These are phyloP conservation scores for Fusarium agapanthi DNA, from an alignment of 2,329 filamentous ascomycete genomes.

Conservation along the genomic window DNA sequence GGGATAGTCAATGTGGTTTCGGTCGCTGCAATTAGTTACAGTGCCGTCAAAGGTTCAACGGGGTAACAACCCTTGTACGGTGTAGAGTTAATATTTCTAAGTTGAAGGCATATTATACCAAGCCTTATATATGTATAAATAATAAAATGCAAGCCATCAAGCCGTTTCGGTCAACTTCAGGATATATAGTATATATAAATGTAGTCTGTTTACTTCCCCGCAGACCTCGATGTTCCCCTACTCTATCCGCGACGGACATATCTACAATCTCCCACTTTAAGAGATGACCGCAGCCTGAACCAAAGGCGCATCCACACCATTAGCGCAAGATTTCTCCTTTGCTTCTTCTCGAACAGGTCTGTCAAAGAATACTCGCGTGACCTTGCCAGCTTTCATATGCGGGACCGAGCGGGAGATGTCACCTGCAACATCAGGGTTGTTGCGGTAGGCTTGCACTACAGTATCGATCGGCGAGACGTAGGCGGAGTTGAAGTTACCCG, in stretches of 20 bases:
- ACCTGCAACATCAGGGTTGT: not conserved
- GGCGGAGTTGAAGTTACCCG: not conserved
- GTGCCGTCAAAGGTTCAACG: not conserved
- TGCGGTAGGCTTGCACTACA: not conserved
- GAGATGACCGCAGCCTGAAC: not conserved
- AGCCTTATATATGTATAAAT: too few relatives aligned
- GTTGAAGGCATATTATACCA: not conserved
- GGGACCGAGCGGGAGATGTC: not conserved
- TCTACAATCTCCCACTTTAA: not conserved
- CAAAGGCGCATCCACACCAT: not conserved
- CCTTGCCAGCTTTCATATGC: not conserved
- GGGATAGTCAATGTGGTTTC: not conserved
- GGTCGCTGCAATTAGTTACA: not conserved
- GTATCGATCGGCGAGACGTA: slow-evolving; percentile 1
- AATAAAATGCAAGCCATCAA: too few relatives aligned
- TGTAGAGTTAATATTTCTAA: too few relatives aligned
- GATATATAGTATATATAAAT: too few relatives aligned
- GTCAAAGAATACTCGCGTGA: not conserved
- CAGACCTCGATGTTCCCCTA: too few relatives aligned
- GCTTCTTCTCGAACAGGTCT: not conserved
- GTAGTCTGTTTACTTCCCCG: too few relatives aligned
- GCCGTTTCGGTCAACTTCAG: too few relatives aligned
- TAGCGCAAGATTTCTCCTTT: accelerated
- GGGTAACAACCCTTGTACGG: too few relatives aligned
- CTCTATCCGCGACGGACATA: accelerated